phyloP scores from a whole-genome alignment of 176 grass and related monocot genomes.

The Rhynchospora breviuscula region DNA sequence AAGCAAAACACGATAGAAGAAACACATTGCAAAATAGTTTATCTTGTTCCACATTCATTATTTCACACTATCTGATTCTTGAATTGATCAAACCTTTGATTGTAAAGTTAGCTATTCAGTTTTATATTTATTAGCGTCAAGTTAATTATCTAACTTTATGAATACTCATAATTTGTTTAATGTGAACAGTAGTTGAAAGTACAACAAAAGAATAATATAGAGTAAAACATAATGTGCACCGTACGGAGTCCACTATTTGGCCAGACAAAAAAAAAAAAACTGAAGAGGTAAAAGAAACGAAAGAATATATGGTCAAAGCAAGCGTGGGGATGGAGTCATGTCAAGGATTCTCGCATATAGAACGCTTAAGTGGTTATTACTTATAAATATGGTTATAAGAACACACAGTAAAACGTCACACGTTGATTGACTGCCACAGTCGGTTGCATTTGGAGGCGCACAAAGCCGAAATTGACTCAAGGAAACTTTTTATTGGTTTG shows the following conservation, averaged over 20 bases:
- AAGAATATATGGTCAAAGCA: not conserved
- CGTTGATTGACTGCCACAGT: not conserved
- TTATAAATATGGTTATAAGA: not conserved
- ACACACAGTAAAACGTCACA: not conserved
- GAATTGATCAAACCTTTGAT: not conserved
- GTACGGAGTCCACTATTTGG: not conserved
- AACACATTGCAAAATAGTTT: no score
- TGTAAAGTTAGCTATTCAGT: not conserved
- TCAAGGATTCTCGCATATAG: not conserved
- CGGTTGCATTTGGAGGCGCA: not conserved
- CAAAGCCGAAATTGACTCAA: no score
- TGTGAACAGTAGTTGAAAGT: not conserved
- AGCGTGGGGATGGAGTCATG: slow-evolving; percentile 11
- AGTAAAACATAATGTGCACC: not conserved
- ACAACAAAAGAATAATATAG: not conserved
- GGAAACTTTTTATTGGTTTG: not conserved
- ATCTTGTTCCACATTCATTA: no score
- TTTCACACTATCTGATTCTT: not conserved
- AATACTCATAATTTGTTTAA: not conserved
- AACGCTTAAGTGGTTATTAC: not conserved
- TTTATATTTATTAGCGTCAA: not conserved
- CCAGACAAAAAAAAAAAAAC: not conserved
- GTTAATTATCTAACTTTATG: not conserved
- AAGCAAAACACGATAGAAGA: no score
- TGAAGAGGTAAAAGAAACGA: not conserved